phyloP scores from a whole-genome alignment of 2,329 filamentous ascomycete genomes.

The Periconia digitata region DNA sequence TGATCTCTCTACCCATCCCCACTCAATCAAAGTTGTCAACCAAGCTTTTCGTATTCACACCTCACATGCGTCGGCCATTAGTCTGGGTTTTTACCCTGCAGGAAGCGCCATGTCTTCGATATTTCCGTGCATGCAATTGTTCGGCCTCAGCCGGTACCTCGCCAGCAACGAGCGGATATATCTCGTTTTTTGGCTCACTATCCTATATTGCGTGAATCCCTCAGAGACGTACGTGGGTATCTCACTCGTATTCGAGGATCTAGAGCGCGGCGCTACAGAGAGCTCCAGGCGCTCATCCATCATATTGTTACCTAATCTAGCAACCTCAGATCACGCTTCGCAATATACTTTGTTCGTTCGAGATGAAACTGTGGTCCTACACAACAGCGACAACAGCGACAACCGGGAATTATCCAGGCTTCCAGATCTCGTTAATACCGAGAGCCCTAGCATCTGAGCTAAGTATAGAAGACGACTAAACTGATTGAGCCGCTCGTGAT shows the following conservation, averaged over 20 bases:
- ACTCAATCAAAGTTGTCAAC: constrained; percentile 26
- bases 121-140: neutral
- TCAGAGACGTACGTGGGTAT: constrained; percentile 13
- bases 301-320: neutral
- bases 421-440: constrained; percentile 24
- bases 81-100: constrained; percentile 3
- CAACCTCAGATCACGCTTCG: constrained; percentile 14
- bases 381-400: constrained; percentile 12
- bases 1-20: constrained; percentile 12
- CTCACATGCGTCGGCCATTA: constrained; percentile 19
- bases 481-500: constrained; percentile 15
- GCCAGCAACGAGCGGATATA: neutral
- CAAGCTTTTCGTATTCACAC: constrained; percentile 39
- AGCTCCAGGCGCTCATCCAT: constrained; percentile 7
- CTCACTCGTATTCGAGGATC: constrained; percentile 18
- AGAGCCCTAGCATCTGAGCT: constrained; percentile 17
- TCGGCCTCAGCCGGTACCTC: neutral
- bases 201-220: neutral
- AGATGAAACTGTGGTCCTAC: constrained; percentile 17
- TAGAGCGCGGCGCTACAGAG: constrained; percentile 4
- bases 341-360: constrained; percentile 22
- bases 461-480: constrained; percentile 26
- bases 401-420: constrained; percentile 16
- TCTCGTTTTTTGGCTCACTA: neutral
- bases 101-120: neutral